Conservation (phyloP, 2,329 filamentous ascomycete genomes). For the Sporothrix phasma region DNA sequence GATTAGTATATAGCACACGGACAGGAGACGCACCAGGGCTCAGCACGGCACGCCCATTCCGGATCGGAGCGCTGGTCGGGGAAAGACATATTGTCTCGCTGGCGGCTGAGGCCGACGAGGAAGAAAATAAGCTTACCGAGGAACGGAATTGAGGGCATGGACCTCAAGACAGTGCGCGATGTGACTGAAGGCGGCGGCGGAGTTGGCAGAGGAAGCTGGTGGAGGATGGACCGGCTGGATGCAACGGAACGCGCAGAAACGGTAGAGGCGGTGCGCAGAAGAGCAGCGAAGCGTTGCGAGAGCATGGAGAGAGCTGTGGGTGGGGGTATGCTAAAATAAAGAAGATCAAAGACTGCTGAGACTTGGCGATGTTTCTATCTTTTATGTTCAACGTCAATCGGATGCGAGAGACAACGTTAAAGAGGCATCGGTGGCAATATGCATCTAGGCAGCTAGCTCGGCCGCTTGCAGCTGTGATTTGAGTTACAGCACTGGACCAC, state of each 20-base stretch:
- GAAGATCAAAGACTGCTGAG: background rate
- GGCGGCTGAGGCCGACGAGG: conserved; percentile 42
- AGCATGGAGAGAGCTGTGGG: conserved; percentile 33
- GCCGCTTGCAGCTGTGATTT: background rate
- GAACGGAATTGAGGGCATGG: conserved; percentile 73
- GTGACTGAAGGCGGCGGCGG: conserved; percentile 28
- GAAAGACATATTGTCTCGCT: conserved; percentile 50
- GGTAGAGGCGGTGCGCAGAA: conserved; percentile 29
- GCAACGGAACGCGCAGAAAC: conserved; percentile 39
- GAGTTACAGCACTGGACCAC: conserved; percentile 2
- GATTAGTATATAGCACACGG: too few relatives aligned
- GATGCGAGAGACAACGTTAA: background rate
- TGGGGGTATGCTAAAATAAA: background rate
- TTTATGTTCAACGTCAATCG: background rate
- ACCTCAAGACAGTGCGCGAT: conserved; percentile 27
- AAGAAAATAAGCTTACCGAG: conserved; percentile 58
- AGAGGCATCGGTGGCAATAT: conserved; percentile 1
- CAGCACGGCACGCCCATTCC: conserved; percentile 83
- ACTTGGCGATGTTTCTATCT: conserved; percentile 4
- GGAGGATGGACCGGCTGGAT: conserved; percentile 28
- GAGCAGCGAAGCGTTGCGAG: conserved; percentile 37
- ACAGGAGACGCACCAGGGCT: conserved; percentile 40
- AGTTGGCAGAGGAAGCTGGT: conserved; percentile 36
- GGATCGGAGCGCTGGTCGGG: conserved; percentile 72
- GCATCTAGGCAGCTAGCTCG: background rate